phyloP scores from a whole-genome alignment of 75 land plant genomes.

The Isoetes taiwanensis region DNA sequence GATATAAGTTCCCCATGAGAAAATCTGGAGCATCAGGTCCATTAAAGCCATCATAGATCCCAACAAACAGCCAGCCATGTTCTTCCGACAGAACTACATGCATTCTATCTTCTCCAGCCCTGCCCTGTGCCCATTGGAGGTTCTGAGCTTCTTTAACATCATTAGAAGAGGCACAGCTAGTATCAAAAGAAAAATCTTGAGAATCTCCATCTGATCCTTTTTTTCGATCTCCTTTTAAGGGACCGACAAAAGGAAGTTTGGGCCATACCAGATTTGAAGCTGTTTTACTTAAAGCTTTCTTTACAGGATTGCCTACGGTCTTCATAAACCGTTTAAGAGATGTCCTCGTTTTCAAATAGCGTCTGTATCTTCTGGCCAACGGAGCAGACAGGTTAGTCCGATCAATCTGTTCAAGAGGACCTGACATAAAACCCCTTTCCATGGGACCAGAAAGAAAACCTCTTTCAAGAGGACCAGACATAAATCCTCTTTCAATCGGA shows the following conservation, averaged over 20 bases:
- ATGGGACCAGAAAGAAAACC: neutral
- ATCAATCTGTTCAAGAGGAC: neutral
- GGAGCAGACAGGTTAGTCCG: neutral
- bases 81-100: conserved; percentile 4
- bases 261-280: conserved; percentile 25
- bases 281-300: conserved; percentile 30
- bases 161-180: neutral
- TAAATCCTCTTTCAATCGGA: conserved; percentile 1
- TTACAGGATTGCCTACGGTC: conserved; percentile 40
- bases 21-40: conserved; percentile 6
- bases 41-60: conserved; percentile 1
- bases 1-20: conserved; percentile 4
- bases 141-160: neutral
- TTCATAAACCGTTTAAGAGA: conserved; percentile 36
- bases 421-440: conserved; percentile 1
- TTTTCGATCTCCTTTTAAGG: conserved; percentile 29
- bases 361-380: neutral
- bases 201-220: conserved; percentile 11
- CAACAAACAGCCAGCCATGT: conserved; percentile 3
- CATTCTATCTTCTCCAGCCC: neutral
- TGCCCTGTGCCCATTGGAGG: conserved; percentile 4
- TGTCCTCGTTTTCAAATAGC: conserved; percentile 25
- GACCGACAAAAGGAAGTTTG: conserved; percentile 30
- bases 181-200: neutral
- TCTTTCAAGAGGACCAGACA: conserved; percentile 3